Conservation (phyloP, 257 asterid genomes). For the Anisodus tanguticus region DNA sequence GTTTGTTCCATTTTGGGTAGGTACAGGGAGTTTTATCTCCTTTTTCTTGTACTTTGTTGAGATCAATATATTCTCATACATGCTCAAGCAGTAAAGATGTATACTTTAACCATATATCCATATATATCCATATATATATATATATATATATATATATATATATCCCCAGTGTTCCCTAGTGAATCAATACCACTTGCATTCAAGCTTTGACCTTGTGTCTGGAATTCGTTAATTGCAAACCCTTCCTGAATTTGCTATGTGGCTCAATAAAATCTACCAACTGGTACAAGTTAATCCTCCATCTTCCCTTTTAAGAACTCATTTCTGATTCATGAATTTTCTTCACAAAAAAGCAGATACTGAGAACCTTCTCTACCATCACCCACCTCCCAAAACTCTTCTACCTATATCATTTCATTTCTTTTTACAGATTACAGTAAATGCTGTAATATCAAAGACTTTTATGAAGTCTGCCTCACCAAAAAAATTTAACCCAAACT, state of each 20-base stretch:
- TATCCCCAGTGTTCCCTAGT: background rate
- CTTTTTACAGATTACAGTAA: too few species aligned
- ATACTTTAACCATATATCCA: too few species aligned
- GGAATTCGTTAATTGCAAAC: background rate
- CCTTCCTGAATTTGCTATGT: background rate
- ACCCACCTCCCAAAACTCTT: too few species aligned
- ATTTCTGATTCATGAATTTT: background rate
- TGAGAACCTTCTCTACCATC: background rate
- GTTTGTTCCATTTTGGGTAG: too few species aligned
- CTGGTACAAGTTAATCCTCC: background rate
- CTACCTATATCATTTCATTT: too few species aligned
- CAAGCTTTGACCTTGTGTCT: background rate
- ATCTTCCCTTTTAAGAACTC: background rate
- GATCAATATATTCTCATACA: too few species aligned
- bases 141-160: background rate
- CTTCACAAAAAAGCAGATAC: background rate
- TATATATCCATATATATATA: background rate
- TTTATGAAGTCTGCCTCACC: too few species aligned
- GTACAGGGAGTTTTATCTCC: too few species aligned
- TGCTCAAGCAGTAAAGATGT: too few species aligned
- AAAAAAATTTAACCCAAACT: too few species aligned
- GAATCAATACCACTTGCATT: background rate
- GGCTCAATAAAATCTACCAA: background rate
- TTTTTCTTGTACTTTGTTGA: too few species aligned
- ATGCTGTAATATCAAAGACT: too few species aligned